These are phyloP conservation scores for Begonia peltatifolia DNA, from an alignment of 306 rosid genomes.

Conservation along the genomic window DNA sequence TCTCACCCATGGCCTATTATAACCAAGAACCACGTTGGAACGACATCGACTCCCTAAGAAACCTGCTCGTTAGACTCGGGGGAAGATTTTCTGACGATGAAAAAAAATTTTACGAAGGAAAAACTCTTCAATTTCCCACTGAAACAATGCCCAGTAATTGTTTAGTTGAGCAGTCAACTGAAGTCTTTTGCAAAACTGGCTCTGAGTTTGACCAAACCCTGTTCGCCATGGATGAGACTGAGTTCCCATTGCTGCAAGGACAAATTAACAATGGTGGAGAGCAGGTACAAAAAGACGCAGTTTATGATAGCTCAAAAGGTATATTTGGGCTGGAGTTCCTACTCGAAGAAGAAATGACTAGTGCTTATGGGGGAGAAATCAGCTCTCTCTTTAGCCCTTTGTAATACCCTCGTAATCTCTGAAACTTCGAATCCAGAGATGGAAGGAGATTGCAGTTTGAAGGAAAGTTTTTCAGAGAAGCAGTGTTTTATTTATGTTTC, in stretches of 20 bases:
- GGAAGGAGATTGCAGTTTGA: neutral
- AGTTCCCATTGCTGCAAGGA: constrained; percentile 25
- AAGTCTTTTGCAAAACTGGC: constrained; percentile 13
- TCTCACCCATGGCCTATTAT: constrained; percentile 16
- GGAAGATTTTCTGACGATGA: constrained; percentile 35
- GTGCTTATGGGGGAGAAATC: constrained; percentile 31
- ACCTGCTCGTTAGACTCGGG: constrained; percentile 45
- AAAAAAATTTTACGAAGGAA: neutral
- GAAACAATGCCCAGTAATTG: constrained; percentile 2
- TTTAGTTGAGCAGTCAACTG: constrained; percentile 10
- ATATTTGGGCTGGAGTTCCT: constrained; percentile 43
- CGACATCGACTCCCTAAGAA: constrained; percentile 41
- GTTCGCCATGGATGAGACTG: constrained; percentile 7
- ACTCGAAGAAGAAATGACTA: constrained; percentile 24
- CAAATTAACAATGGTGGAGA: constrained; percentile 17
- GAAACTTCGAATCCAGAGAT: neutral
- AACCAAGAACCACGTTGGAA: constrained; percentile 31
- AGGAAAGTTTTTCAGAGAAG: neutral
- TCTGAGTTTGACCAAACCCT: constrained; percentile 17
- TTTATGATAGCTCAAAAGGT: constrained; percentile 18
- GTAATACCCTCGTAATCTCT: neutral
- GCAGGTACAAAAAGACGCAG: constrained; percentile 22
- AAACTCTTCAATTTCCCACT: neutral
- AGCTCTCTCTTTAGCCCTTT: constrained; percentile 28
- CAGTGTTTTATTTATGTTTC: too few species aligned